phyloP scores from a whole-genome alignment of 2,329 filamentous ascomycete genomes.

The Pleurostoma richardsiae region DNA sequence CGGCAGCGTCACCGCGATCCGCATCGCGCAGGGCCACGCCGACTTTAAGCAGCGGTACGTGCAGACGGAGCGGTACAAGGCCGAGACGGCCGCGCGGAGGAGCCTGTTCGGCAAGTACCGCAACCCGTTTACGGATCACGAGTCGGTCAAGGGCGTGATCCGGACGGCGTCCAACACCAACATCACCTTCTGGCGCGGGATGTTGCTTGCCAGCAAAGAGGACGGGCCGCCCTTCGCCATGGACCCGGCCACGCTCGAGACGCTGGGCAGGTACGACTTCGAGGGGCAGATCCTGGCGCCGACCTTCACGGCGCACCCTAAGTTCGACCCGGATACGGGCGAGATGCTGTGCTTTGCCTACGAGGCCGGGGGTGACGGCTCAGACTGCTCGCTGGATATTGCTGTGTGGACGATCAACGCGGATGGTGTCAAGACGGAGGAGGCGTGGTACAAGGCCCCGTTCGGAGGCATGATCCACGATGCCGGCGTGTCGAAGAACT shows the following conservation, averaged over 20 bases:
- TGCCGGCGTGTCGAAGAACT: conserved; percentile 40
- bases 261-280: conserved; percentile 44
- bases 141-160: conserved; percentile 48
- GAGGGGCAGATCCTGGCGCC: conserved; percentile 41
- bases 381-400: conserved; percentile 36
- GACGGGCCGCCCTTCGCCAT: conserved; percentile 45
- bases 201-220: conserved; percentile 51
- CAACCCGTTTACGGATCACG: conserved; percentile 52
- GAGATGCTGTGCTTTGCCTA: conserved; percentile 50
- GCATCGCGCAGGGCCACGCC: conserved; percentile 30
- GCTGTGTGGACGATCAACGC: conserved; percentile 39
- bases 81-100: conserved; percentile 20
- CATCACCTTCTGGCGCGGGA: conserved; percentile 51
- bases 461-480: conserved; percentile 51
- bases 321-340: conserved; percentile 44
- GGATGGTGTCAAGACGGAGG: conserved; percentile 37
- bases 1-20: conserved; percentile 33
- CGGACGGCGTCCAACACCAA: conserved; percentile 56
- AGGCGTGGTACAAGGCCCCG: conserved; percentile 42
- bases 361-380: conserved; percentile 36
- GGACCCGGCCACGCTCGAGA: conserved; percentile 43
- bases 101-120: conserved; percentile 50
- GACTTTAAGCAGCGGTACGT: conserved; percentile 38
- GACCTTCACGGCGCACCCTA: conserved; percentile 48
- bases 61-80: conserved; percentile 27